These are phyloP conservation scores for Pelargonium citronellum DNA, from an alignment of 441 rosid genomes.

Conservation along the genomic window DNA sequence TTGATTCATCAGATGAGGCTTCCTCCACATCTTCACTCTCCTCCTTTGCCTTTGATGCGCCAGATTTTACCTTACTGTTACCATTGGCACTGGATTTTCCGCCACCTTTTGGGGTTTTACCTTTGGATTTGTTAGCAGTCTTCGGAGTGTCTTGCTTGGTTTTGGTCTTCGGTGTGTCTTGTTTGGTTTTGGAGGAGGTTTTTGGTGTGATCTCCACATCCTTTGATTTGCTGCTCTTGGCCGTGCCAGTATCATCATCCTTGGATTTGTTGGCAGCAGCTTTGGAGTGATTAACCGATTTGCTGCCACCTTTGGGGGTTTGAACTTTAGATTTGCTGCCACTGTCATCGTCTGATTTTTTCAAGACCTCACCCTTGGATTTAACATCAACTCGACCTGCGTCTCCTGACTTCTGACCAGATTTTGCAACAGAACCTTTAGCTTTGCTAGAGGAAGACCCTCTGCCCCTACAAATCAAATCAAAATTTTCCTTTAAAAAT, in stretches of 20 bases:
- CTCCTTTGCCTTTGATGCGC: conserved; percentile 52
- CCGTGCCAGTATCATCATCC: conserved; percentile 1
- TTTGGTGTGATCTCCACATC: conserved; percentile 38
- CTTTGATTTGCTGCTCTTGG: conserved; percentile 21
- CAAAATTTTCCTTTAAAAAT: background rate
- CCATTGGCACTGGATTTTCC: conserved; percentile 41
- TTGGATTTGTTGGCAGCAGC: conserved; percentile 36
- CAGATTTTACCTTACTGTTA: conserved; percentile 43
- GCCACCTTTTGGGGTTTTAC: conserved; percentile 35
- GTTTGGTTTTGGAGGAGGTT: conserved; percentile 40
- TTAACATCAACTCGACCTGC: conserved; percentile 39
- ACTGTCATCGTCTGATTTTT: conserved; percentile 23
- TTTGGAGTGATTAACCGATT: conserved; percentile 28
- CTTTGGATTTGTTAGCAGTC: conserved; percentile 32
- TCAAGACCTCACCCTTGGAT: conserved; percentile 20
- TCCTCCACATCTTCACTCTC: conserved; percentile 34
- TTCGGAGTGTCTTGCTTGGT: conserved; percentile 48
- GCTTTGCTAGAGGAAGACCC: conserved; percentile 67
- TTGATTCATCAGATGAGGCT: conserved; percentile 36
- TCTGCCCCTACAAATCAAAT: conserved; percentile 46
- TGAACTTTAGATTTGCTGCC: conserved; percentile 34
- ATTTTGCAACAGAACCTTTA: conserved; percentile 40
- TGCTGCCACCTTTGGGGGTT: conserved; percentile 37
- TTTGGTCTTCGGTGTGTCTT: conserved; percentile 41
- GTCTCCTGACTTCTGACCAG: conserved; percentile 41